A percentile compares a stretch with the other conserved stretches of the same genome.
These are phyloP conservation scores for Teunomyces pallodes DNA, from an alignment of 805 yeast species.

Conservation along the genomic window DNA sequence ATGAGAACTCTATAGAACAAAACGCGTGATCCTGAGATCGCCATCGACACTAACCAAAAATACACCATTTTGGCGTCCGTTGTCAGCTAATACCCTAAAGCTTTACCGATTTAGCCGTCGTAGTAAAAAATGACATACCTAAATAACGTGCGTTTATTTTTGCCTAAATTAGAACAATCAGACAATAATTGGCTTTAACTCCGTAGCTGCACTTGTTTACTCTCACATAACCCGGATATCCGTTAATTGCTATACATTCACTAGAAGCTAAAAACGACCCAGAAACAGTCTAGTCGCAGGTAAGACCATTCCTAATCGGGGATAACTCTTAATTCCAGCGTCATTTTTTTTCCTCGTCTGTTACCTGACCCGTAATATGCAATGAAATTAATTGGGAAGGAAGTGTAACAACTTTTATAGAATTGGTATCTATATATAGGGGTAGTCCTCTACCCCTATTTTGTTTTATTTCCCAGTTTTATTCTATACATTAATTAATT, in stretches of 20 bases:
- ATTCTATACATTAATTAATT: background rate
- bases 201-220: background rate
- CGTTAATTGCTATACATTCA: background rate
- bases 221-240: background rate
- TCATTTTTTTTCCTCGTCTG: background rate
- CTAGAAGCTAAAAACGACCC: background rate
- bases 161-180: background rate
- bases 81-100: background rate
- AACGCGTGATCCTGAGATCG: background rate
- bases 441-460: conserved; percentile 1
- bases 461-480: background rate
- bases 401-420: conserved; percentile 2
- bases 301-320: background rate
- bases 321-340: background rate
- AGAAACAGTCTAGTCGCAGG: background rate
- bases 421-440: conserved; percentile 1
- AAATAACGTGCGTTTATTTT: background rate
- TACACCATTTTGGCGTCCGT: background rate
- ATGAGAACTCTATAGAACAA: background rate
- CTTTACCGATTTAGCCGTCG: background rate
- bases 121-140: background rate
- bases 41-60: background rate
- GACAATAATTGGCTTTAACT: background rate
- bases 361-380: background rate
- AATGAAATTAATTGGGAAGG: background rate